These are phyloP conservation scores for Creolimax fragrantissima DNA, from an alignment of 78 protist genomes.

Conservation along the genomic window DNA sequence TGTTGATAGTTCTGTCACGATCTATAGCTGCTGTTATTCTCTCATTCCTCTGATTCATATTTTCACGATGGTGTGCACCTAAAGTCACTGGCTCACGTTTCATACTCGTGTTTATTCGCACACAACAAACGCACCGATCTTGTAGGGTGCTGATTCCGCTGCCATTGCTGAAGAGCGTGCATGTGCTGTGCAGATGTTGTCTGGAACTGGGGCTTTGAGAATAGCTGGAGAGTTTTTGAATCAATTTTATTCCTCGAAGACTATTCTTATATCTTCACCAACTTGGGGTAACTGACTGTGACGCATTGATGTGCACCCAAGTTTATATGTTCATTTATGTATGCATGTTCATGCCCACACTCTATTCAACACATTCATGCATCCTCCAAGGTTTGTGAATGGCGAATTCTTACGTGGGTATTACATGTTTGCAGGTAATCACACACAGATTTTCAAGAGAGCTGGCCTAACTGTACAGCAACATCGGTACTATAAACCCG, in stretches of 20 bases:
- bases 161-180: conserved; percentile 27
- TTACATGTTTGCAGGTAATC: conserved; percentile 50
- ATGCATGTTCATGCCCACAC: not conserved
- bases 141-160: conserved; percentile 10
- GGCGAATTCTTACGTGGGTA: not conserved
- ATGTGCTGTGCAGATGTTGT: conserved; percentile 71
- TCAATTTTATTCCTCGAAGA: conserved; percentile 11
- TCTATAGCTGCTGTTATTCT: no score
- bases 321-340: not conserved
- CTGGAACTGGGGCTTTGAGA: conserved; percentile 94
- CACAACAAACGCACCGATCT: no score
- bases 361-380: not conserved
- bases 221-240: conserved; percentile 67
- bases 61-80: no score
- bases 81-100: no score
- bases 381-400: not conserved
- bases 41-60: no score
- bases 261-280: conserved; percentile 77
- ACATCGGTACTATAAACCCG: conserved; percentile 65
- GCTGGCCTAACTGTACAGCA: conserved; percentile 46
- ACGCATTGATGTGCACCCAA: not conserved
- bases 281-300: conserved; percentile 79
- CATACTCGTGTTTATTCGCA: no score
- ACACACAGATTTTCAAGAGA: conserved; percentile 47
- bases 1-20: no score